Percentiles rank a stretch among this genome's conserved stretches.
Conservation (phyloP, 805 yeast genomes). For the Kluyveromyces nonfermentans region DNA sequence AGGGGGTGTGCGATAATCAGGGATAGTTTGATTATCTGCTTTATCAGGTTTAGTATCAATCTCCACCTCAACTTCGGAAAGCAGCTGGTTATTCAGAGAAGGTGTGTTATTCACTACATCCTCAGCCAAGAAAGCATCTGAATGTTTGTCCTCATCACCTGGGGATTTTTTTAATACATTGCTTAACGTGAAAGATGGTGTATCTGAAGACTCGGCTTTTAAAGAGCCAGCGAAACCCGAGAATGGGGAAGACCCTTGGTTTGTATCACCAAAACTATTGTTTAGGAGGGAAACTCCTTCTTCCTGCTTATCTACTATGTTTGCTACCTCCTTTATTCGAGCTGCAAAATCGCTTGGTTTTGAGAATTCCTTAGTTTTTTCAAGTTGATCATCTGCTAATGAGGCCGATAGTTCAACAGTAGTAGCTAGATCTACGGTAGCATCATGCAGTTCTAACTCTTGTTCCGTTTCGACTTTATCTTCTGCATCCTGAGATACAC, state of each 20-base stretch:
- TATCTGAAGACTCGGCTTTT: conserved; percentile 7
- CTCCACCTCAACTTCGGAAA: neutral
- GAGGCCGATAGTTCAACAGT: too few relatives aligned
- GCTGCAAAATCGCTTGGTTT: conserved; percentile 10
- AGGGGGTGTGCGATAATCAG: neutral
- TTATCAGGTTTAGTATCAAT: neutral
- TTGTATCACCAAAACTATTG: neutral
- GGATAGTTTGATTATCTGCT: neutral
- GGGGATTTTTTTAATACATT: neutral
- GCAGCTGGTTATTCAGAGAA: neutral
- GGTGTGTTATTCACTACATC: too few relatives aligned
- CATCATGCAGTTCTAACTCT: neutral
- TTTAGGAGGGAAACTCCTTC: conserved; percentile 2
- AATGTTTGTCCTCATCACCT: neutral
- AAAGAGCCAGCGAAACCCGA: conserved; percentile 18
- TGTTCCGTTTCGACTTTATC: neutral
- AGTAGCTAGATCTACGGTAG: too few relatives aligned
- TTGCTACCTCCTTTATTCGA: conserved; percentile 22
- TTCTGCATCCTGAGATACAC: neutral
- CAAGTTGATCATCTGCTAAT: neutral
- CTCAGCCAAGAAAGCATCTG: too few relatives aligned
- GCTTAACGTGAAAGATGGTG: conserved; percentile 13
- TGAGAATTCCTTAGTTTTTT: neutral
- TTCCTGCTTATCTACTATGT: conserved; percentile 8
- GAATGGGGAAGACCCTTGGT: conserved; percentile 17